phyloP scores from a whole-genome alignment of 352 stramenopile genomes.

The Aphanomyces euteiches region DNA sequence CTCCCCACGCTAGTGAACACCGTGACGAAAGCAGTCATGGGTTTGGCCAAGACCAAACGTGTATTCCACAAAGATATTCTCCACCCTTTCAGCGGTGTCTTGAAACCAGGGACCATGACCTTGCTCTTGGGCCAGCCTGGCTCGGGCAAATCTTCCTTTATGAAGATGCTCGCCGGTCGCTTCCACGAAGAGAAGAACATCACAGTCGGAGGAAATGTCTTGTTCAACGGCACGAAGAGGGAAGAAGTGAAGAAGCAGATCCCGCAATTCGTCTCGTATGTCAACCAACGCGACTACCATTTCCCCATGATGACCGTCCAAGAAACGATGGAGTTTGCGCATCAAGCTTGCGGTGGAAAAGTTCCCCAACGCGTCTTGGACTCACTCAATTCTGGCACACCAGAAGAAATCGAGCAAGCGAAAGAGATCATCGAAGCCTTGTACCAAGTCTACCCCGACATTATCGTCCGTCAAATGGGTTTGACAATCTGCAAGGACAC shows the following conservation, averaged over 20 bases:
- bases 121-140: slow-evolving; percentile 48
- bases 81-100: slow-evolving; percentile 33
- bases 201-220: slow-evolving; percentile 38
- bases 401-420: slow-evolving; percentile 39
- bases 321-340: slow-evolving; percentile 92
- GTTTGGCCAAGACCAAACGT: slow-evolving; percentile 31
- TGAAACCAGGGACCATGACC: slow-evolving; percentile 37
- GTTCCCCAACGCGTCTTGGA: slow-evolving; percentile 44
- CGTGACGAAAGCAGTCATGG: slow-evolving; percentile 36
- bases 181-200: slow-evolving; percentile 30
- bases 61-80: slow-evolving; percentile 36
- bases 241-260: slow-evolving; percentile 39
- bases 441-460: slow-evolving; percentile 40
- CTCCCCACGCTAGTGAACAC: too few species aligned
- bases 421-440: slow-evolving; percentile 40
- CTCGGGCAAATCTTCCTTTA: slow-evolving; percentile 47
- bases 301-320: slow-evolving; percentile 83
- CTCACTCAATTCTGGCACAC: slow-evolving; percentile 38
- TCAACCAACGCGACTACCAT: slow-evolving; percentile 72
- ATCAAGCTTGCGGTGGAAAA: slow-evolving; percentile 55
- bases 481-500: slow-evolving; percentile 52
- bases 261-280: slow-evolving; percentile 46
- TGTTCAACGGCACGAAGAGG: slow-evolving; percentile 38
- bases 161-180: slow-evolving; percentile 45
- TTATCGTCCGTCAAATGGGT: slow-evolving; percentile 51